A percentile compares a stretch with the other conserved stretches of the same genome.
phyloP scores from a whole-genome alignment of 345 rosid species.

The Syzygium oleosum region DNA sequence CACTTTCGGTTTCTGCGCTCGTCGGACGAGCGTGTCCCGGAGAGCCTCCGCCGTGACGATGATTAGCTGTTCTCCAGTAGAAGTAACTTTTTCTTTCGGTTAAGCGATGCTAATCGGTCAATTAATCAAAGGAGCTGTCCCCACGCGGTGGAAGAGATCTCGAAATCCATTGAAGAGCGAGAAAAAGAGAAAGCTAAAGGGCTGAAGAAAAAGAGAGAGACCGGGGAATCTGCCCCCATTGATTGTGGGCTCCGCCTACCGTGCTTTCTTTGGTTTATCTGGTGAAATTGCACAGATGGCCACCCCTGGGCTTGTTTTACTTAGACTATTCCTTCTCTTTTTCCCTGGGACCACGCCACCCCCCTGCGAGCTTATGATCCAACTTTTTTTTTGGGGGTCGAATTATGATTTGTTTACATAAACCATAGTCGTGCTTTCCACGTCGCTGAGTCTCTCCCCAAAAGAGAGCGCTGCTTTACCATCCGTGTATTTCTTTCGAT shows the following conservation, averaged over 20 bases:
- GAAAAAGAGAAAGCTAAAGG: neutral
- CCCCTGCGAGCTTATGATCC: neutral
- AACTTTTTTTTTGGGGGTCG: no score
- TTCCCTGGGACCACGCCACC: neutral
- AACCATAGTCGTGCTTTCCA: neutral
- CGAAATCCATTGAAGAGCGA: neutral
- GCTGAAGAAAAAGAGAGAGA: neutral
- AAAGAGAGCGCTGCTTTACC: neutral
- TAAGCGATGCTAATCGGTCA: neutral
- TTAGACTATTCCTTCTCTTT: neutral
- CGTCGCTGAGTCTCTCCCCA: neutral
- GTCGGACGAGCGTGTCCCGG: neutral
- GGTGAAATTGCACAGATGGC: neutral
- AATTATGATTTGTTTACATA: neutral
- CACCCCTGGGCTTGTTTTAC: neutral
- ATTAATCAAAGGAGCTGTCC: slow-evolving; percentile 6
- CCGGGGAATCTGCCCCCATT: neutral
- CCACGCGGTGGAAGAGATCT: neutral
- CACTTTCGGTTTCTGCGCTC: neutral
- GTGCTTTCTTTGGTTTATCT: slow-evolving; percentile 10
- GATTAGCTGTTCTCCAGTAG: neutral
- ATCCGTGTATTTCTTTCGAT: neutral
- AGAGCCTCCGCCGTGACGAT: neutral
- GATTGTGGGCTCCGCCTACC: slow-evolving; percentile 17
- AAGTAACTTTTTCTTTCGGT: neutral